phyloP scores from a whole-genome alignment of 2,329 filamentous ascomycete genomes.

The Aspergillus tubingensis region DNA sequence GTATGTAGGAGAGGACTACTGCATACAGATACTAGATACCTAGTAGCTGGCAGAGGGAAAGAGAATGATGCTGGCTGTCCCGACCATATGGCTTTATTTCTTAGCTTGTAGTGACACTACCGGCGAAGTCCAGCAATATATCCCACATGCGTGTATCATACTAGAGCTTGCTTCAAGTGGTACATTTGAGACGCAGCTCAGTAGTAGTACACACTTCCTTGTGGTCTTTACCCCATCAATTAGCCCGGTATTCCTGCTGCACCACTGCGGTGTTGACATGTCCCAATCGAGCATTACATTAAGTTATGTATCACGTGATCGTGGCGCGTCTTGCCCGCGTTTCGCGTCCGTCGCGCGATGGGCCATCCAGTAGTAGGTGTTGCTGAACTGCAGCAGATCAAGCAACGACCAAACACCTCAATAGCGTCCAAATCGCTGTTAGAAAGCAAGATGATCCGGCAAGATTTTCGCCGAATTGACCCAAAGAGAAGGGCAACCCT shows the following conservation, averaged over 20 bases:
- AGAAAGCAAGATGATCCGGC: conserved; percentile 44
- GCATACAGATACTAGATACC: no score
- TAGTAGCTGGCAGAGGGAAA: no score
- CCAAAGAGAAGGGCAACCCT: conserved; percentile 75
- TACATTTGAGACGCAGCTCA: no score
- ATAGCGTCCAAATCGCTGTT: background rate
- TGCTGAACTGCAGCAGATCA: background rate
- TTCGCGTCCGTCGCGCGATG: conserved; percentile 5
- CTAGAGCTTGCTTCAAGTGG: no score
- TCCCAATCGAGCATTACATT: background rate
- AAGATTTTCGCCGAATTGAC: conserved; percentile 47
- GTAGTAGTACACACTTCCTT: no score
- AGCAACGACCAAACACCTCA: conserved; percentile 3
- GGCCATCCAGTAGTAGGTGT: background rate
- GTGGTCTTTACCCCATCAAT: background rate
- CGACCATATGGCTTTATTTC: no score
- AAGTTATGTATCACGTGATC: background rate
- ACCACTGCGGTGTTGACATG: background rate
- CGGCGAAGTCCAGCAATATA: no score
- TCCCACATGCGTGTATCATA: no score
- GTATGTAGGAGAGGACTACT: no score
- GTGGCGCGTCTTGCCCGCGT: conserved; percentile 5
- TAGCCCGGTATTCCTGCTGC: background rate
- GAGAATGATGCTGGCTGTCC: no score
- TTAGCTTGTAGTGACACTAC: no score